Evolutionary conservation across 805 yeast species (phyloP), one percentile per base, ranked within the genome.

Genomic region (Candida morakotiae): DNA sequence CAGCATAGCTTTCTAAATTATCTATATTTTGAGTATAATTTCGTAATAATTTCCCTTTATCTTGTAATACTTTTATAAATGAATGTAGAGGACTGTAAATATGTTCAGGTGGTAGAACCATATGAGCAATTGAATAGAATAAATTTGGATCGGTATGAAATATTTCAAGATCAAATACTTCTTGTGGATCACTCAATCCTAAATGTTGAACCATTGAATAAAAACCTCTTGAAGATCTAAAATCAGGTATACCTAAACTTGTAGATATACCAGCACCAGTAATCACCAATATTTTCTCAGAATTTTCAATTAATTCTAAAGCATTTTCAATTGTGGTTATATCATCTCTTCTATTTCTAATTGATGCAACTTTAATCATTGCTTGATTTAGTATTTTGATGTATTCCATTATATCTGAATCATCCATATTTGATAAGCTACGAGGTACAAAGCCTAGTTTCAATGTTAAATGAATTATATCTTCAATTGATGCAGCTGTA

Each of bases 291-390:
- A 67, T 62, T 29, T 54, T 55, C 10, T 69, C 53, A 0, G 93
- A 76, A 5, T 61, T 62, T n/a, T 64, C 46, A 16, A 89, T 65
- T 25, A 73, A 72, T 2, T 63, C 66, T 2, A 76, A 58, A 2
- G 83, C 77, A 42, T 80, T 77, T 9, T 79, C 83, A 2, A 86
- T 49, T 0, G 82, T 75, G 37, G 67, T 60, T 46, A 83, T 76
- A 37, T 67, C 57, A 2, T 72, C 67, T 17, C 83, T 49, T 43
- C 84, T 64, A 2, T 74, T 61, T 41, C 94, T 71, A 32, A 78
- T 71, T 28, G 66, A 56, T 20, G 74, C 51, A 9, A 83, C 87
- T 47, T 75, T 76, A 39, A 75, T 73, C 62, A 86, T 79, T 8
- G 87, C 88, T 37, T 69, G 69, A 47, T 79, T 79, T 28, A 85